phyloP scores from a whole-genome alignment of 305 asterid species.

The Euphrasia arctica region DNA sequence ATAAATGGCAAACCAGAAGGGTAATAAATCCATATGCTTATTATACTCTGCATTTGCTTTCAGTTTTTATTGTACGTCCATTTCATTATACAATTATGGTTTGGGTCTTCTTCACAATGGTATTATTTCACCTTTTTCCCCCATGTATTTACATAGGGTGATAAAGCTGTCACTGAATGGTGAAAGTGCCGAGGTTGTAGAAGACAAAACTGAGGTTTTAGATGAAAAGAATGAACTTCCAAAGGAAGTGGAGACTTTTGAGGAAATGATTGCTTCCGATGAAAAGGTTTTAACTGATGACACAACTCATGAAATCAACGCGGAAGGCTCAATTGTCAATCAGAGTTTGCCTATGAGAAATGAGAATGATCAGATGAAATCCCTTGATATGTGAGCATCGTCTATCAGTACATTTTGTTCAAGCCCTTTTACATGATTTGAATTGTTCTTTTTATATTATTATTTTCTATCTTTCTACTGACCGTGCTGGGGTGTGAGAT shows the following conservation, averaged over 20 bases:
- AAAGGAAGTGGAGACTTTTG: constrained; percentile 21
- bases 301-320: constrained; percentile 19
- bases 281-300: constrained; percentile 23
- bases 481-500: constrained; percentile 16
- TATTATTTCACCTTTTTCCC: constrained; percentile 16
- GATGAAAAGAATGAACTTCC: neutral
- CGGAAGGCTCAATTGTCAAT: constrained; percentile 16
- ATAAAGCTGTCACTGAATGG: constrained; percentile 30
- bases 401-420: constrained; percentile 11
- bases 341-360: constrained; percentile 27
- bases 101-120: neutral
- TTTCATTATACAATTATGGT: neutral
- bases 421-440: constrained; percentile 13
- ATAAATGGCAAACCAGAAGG: constrained; percentile 28
- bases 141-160: constrained; percentile 27
- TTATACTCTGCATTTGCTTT: constrained; percentile 10
- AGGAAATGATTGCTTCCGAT: constrained; percentile 21
- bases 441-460: constrained; percentile 10
- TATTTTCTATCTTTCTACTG: constrained; percentile 11
- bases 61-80: neutral
- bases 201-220: constrained; percentile 25
- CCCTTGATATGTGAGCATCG: constrained; percentile 34
- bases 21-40: constrained; percentile 22
- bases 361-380: constrained; percentile 27
- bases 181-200: constrained; percentile 19